Percentiles rank a stretch among this genome's conserved stretches.
These are phyloP conservation scores for Aspergillus panamensis DNA, from an alignment of 495 filamentous ascomycete species.

Conservation along the genomic window DNA sequence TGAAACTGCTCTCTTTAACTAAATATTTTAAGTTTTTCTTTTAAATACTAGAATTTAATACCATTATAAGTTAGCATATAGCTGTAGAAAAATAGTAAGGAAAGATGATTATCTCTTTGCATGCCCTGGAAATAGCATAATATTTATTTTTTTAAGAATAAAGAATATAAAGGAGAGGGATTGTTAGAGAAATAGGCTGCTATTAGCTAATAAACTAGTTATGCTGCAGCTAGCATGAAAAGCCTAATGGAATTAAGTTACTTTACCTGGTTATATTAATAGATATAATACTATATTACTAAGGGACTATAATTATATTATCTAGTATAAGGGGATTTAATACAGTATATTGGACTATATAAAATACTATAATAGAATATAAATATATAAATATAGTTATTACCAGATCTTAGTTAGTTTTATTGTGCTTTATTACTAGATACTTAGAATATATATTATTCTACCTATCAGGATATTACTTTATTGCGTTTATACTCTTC, in stretches of 20 bases:
- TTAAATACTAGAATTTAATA: background rate
- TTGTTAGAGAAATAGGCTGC: background rate
- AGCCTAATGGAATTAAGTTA: background rate
- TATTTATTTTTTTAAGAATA: background rate
- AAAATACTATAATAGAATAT: background rate
- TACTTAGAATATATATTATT: background rate
- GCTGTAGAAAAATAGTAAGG: background rate
- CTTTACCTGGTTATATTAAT: background rate
- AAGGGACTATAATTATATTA: background rate
- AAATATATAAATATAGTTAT: constrained; percentile 1
- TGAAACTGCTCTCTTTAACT: too few species aligned
- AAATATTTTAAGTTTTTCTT: constrained; percentile 4
- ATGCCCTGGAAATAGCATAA: background rate
- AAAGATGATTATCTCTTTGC: background rate
- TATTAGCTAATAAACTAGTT: background rate
- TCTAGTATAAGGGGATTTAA: background rate
- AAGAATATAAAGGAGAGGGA: background rate
- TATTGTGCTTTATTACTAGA: background rate
- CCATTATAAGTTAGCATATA: background rate
- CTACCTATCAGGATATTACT: background rate
- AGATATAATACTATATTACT: too few species aligned
- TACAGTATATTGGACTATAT: background rate
- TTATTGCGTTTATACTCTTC: background rate
- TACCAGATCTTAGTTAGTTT: background rate
- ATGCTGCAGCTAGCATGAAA: background rate